Conservation (phyloP, 1,139 yeast genomes). For the Sporopachydermia cereana region DNA sequence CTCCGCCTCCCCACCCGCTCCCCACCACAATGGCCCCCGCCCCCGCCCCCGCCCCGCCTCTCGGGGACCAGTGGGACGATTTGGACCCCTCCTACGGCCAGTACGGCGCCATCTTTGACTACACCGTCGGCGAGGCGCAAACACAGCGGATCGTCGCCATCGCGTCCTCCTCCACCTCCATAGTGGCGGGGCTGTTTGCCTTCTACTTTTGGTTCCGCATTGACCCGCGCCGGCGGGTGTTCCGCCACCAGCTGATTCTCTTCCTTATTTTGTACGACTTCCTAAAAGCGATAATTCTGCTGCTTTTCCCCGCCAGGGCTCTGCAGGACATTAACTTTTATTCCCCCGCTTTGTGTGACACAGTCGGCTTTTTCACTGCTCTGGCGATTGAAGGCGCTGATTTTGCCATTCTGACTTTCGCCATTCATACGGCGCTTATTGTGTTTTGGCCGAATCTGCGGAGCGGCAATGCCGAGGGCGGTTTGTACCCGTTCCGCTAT, state of each 20-base stretch:
- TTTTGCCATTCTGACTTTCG: slow-evolving; percentile 70
- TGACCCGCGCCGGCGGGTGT: slow-evolving; percentile 48
- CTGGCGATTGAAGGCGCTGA: slow-evolving; percentile 82
- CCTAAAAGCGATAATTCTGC: slow-evolving; percentile 56
- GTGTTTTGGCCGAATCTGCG: slow-evolving; percentile 49
- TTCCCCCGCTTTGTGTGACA: slow-evolving; percentile 49
- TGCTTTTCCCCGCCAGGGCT: slow-evolving; percentile 61
- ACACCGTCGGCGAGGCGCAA: slow-evolving; percentile 10
- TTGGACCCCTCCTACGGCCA: not conserved
- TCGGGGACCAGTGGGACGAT: not conserved
- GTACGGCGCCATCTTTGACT: not conserved
- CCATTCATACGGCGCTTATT: slow-evolving; percentile 68
- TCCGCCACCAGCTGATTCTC: slow-evolving; percentile 62
- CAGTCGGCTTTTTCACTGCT: slow-evolving; percentile 79
- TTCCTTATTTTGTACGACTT: slow-evolving; percentile 61
- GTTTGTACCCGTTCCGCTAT: slow-evolving; percentile 49
- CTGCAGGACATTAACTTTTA: slow-evolving; percentile 38
- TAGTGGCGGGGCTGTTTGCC: slow-evolving; percentile 41
- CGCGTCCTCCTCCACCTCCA: slow-evolving; percentile 45
- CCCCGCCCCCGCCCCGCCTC: no score
- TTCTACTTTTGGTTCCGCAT: slow-evolving; percentile 46
- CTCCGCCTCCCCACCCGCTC: no score
- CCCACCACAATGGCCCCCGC: no score
- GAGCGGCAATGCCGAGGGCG: slow-evolving; percentile 51
- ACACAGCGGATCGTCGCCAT: slow-evolving; percentile 42